These are phyloP conservation scores for Leccinum rimulosum DNA, from an alignment of 768 basidiomycete genomes.

Conservation along the genomic window DNA sequence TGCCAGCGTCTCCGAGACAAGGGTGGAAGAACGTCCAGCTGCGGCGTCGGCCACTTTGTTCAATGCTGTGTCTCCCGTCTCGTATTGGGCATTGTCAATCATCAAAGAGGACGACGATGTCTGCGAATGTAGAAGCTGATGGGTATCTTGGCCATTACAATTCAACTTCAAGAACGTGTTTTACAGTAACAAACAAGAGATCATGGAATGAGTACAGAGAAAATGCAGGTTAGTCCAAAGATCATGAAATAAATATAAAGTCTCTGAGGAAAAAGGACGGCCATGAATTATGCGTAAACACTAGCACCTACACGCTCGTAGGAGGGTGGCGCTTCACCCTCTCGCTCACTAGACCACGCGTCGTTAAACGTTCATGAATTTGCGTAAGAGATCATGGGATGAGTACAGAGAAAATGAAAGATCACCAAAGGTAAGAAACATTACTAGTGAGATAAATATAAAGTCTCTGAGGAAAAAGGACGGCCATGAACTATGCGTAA, in stretches of 20 bases:
- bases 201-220: neutral
- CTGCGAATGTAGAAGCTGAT: constrained; percentile 20
- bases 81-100: constrained; percentile 9
- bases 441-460: neutral
- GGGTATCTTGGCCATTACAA: constrained; percentile 10
- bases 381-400: constrained; percentile 21
- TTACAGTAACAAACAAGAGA: neutral
- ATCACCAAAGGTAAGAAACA: neutral
- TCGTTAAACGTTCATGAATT: constrained; percentile 74
- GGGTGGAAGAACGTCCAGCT: constrained; percentile 11
- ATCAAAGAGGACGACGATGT: constrained; percentile 18
- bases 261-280: neutral
- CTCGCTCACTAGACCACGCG: constrained; percentile 74
- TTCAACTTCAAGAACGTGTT: neutral
- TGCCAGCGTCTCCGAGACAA: constrained; percentile 7
- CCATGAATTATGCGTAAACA: neutral
- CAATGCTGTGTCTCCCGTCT: constrained; percentile 16
- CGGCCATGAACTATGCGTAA: neutral
- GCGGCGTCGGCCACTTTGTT: constrained; percentile 23
- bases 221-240: neutral
- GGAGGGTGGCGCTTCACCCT: constrained; percentile 79
- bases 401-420: neutral
- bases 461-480: neutral
- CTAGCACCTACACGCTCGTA: constrained; percentile 10
- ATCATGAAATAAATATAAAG: neutral